Percentiles rank a stretch among this genome's conserved stretches.
Conservation (phyloP, 257 asterid species). For the Capsicum chinense region DNA sequence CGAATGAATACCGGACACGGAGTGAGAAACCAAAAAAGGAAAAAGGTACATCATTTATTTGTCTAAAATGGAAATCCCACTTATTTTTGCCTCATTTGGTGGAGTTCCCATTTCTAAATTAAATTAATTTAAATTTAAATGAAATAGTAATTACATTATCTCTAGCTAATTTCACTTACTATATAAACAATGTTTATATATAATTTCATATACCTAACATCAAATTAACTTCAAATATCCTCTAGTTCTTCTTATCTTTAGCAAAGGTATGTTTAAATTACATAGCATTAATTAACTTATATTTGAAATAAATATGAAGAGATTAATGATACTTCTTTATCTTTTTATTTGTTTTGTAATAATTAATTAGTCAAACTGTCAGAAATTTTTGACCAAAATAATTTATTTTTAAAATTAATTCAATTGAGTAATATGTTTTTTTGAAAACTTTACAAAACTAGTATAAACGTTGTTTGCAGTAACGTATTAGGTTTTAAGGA, state of each 20-base stretch:
- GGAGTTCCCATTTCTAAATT: conserved; percentile 47
- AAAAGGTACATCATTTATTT: conserved; percentile 30
- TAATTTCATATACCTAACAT: not conserved
- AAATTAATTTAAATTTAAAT: not conserved
- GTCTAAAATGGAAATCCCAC: conserved; percentile 55
- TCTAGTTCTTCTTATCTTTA: not conserved
- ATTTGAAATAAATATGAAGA: not conserved
- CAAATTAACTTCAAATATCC: conserved; percentile 12
- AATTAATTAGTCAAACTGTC: not conserved
- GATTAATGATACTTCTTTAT: not conserved
- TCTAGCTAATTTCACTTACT: not conserved
- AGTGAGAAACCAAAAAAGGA: not conserved
- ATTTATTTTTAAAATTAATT: too few relatives aligned
- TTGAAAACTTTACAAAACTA: too few relatives aligned
- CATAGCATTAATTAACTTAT: not conserved
- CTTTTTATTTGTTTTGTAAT: not conserved
- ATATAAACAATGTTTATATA: not conserved
- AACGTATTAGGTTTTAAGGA: too few relatives aligned
- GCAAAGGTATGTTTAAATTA: conserved; percentile 7
- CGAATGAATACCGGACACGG: fast-evolving
- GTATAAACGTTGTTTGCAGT: too few relatives aligned
- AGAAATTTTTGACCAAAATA: not conserved
- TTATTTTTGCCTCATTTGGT: conserved; percentile 43
- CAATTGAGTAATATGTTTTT: too few relatives aligned
- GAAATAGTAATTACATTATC: conserved; percentile 35